A percentile compares a stretch with the other conserved stretches of the same genome.
phyloP scores from a whole-genome alignment of 2,329 filamentous ascomycete genomes.

The Fusarium verrucosum region DNA sequence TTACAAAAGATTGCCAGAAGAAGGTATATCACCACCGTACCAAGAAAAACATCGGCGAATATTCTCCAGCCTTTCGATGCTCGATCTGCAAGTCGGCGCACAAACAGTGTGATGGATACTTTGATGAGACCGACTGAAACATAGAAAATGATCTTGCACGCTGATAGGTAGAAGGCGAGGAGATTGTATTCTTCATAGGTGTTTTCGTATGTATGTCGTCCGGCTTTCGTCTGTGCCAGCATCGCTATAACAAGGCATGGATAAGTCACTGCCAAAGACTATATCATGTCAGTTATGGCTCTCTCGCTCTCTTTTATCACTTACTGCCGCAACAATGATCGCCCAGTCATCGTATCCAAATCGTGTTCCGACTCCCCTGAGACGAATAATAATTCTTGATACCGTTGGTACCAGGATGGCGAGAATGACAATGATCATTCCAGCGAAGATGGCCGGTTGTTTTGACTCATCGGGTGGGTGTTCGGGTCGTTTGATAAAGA shows the following conservation, averaged over 20 bases:
- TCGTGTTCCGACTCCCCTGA: not conserved
- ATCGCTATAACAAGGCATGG: conserved; percentile 18
- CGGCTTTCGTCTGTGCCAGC: conserved; percentile 10
- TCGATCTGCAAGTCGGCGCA: conserved; percentile 20
- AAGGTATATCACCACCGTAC: conserved; percentile 14
- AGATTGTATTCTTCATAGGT: conserved; percentile 22
- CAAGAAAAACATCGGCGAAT: conserved; percentile 21
- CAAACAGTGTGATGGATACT: conserved; percentile 16
- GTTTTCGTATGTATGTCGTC: conserved; percentile 16
- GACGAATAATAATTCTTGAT: conserved; percentile 10
- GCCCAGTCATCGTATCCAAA: conserved; percentile 24
- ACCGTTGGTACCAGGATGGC: conserved; percentile 15
- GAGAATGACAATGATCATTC: conserved; percentile 26
- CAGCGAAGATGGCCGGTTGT: conserved; percentile 7
- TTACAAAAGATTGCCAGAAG: conserved; percentile 22
- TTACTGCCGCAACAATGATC: conserved; percentile 17
- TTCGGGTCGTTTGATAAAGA: conserved; percentile 3
- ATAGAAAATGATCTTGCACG: conserved; percentile 19
- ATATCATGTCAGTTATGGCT: not conserved
- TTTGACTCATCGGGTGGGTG: conserved; percentile 13
- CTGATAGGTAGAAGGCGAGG: conserved; percentile 10
- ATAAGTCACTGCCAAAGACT: conserved; percentile 12
- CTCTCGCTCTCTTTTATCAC: fast-evolving
- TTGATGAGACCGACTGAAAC: conserved; percentile 18
- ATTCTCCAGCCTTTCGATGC: conserved; percentile 14